These are phyloP conservation scores for Annulohypoxylon nitens DNA, from an alignment of 495 filamentous ascomycete species.

Conservation along the genomic window DNA sequence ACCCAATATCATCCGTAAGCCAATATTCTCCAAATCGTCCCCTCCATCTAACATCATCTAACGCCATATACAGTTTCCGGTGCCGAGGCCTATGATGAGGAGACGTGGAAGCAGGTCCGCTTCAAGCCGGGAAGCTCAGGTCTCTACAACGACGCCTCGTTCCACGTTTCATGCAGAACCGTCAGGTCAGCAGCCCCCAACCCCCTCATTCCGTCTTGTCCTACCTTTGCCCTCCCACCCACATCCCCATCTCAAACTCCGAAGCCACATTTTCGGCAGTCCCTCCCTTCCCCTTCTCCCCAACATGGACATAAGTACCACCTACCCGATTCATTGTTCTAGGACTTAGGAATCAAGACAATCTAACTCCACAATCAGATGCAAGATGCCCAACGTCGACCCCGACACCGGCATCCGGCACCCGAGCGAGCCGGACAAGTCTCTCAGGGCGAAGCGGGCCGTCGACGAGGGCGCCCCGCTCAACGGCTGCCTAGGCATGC, in stretches of 20 bases:
- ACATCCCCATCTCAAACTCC: not conserved
- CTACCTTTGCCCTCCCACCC: not conserved
- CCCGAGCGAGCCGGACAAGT: constrained; percentile 76
- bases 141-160: constrained; percentile 50
- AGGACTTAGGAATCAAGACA: not conserved
- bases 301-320: not conserved
- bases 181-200: constrained; percentile 58
- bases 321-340: not conserved
- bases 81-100: constrained; percentile 67
- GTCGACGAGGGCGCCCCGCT: constrained; percentile 80
- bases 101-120: constrained; percentile 80
- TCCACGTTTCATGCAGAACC: constrained; percentile 77
- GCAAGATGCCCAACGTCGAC: constrained; percentile 87
- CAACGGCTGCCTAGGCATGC: constrained; percentile 85
- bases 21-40: not conserved
- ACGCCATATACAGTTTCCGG: constrained; percentile 53
- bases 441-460: constrained; percentile 74
- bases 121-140: constrained; percentile 64
- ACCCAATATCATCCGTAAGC: constrained; percentile 81
- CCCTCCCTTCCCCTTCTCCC: not conserved
- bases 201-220: not conserved
- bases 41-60: constrained; percentile 32
- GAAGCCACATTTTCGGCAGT: not conserved
- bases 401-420: constrained; percentile 79
- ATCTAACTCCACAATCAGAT: constrained; percentile 62